Percentiles rank a stretch among this genome's conserved stretches.
phyloP scores from a whole-genome alignment of 148 eudicot species.

The Agrostemma githago region DNA sequence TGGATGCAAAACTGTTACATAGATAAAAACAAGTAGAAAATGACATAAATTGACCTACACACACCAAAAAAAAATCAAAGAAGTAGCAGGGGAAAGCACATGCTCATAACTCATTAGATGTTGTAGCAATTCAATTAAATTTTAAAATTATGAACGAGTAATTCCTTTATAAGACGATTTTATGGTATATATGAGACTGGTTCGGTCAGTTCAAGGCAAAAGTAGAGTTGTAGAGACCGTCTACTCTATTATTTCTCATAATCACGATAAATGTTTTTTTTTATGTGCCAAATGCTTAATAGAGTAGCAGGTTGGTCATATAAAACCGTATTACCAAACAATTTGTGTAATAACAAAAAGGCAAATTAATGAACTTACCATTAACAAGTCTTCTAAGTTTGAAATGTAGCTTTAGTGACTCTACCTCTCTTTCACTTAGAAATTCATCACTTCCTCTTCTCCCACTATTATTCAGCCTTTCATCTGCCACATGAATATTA shows the following conservation, averaged over 20 bases:
- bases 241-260: no score
- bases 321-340: no score
- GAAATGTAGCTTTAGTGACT: slow-evolving; percentile 20
- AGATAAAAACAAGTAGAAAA: slow-evolving; percentile 1
- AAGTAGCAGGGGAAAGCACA: slow-evolving; percentile 14
- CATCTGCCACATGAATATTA: slow-evolving; percentile 12
- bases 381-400: slow-evolving; percentile 30
- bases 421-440: not conserved
- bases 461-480: slow-evolving; percentile 12
- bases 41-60: slow-evolving; percentile 15
- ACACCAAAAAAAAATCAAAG: slow-evolving; percentile 11
- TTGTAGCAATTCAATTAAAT: not conserved
- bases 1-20: not conserved
- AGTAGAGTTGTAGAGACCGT: no score
- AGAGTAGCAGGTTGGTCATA: no score
- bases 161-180: no score
- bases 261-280: no score
- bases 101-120: slow-evolving; percentile 22
- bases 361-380: slow-evolving; percentile 13
- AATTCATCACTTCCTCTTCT: slow-evolving; percentile 11
- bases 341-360: no score
- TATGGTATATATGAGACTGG: no score
- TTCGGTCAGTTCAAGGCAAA: no score
- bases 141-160: not conserved
- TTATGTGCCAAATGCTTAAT: no score